Evolutionary conservation across 306 rosid genomes (phyloP), one percentile per base, ranked within the genome.

Genomic region (Lathyrus oleraceus): DNA sequence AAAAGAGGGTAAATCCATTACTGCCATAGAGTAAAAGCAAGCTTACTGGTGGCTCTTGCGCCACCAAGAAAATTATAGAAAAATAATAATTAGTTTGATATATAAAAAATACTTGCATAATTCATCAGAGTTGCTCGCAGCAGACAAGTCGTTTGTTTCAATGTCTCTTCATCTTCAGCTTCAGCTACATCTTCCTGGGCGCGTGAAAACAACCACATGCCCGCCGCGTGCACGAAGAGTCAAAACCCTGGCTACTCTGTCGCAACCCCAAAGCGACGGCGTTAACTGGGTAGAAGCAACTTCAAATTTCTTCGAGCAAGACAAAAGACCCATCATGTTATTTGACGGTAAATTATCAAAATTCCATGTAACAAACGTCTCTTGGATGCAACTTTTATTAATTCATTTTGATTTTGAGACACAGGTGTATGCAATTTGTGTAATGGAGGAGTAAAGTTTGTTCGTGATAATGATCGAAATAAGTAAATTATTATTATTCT

Each of bases 381-480:
- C 12, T 19, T 17, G 2, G 9, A 11, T 49, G 11, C 73, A 51
- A 5, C 17, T 14, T 25, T 16, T 69, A 25, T 19, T 63, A 35
- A 63, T 74, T 32, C 10, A 0, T 56, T 4, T 27, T 52, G 28
- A 43, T 38, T 74, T 30, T 72, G 49, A 47, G 70, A 83, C 65
- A 68, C 75, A 79, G 98, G 97, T 70, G 96, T 90, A 35, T 94
- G 97, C 84, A 94, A 94, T 75, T 80, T 94, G 75, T 94, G 98
- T 70, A 90, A 94, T 64, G 98, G 98, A 39, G 97, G 98, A 61
- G 98, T 90, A 0, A 90, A 83, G 78, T 87, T 93, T 68, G 97
- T 93, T 21, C 94, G 96, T 52, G 88, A 79, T 57, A 84, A 93
- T 56, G 97, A 93, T 75, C 85, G 76, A 56, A 90, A 88, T 16